These are phyloP conservation scores for Lobulomyces angularis DNA, from an alignment of 192 early-diverging fungal species.

Conservation along the genomic window DNA sequence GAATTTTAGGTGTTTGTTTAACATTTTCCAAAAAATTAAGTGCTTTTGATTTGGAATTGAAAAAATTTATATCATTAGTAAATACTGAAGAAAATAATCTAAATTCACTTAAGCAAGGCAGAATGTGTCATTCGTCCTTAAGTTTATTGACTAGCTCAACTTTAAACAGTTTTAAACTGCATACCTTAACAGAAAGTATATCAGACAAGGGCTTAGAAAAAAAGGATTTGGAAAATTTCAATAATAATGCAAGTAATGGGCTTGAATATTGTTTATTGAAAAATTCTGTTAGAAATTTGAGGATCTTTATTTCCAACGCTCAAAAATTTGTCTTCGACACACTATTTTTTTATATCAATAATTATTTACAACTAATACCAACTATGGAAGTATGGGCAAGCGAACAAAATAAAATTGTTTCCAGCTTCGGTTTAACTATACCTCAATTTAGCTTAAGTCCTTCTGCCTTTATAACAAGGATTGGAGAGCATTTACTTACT, in stretches of 20 bases:
- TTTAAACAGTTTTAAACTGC: constrained; percentile 37
- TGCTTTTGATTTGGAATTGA: constrained; percentile 26
- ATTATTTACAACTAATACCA: constrained; percentile 28
- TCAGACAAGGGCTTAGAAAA: too few relatives aligned
- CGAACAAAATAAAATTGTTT: constrained; percentile 7
- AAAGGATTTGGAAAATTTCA: constrained; percentile 20
- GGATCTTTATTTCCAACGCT: constrained; percentile 19
- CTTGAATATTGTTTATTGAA: neutral
- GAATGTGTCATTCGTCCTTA: constrained; percentile 24
- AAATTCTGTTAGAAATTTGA: constrained; percentile 3
- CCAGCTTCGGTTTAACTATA: constrained; percentile 8
- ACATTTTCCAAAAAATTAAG: constrained; percentile 24
- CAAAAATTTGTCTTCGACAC: constrained; percentile 50
- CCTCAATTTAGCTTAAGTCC: constrained; percentile 57
- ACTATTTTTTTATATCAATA: constrained; percentile 32
- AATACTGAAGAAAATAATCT: constrained; percentile 1
- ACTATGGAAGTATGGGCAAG: constrained; percentile 27
- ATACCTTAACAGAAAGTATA: too few relatives aligned
- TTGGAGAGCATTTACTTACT: constrained; percentile 54
- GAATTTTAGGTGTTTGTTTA: constrained; percentile 41
- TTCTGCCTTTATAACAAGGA: constrained; percentile 48
- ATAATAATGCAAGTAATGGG: too few relatives aligned
- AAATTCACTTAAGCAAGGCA: constrained; percentile 6
- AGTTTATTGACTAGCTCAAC: constrained; percentile 31
- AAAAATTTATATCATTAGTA: neutral